A percentile compares a stretch with the other conserved stretches of the same genome.
These are phyloP conservation scores for Cordyceps farinosa DNA, from an alignment of 2,329 filamentous ascomycete genomes.

Conservation along the genomic window DNA sequence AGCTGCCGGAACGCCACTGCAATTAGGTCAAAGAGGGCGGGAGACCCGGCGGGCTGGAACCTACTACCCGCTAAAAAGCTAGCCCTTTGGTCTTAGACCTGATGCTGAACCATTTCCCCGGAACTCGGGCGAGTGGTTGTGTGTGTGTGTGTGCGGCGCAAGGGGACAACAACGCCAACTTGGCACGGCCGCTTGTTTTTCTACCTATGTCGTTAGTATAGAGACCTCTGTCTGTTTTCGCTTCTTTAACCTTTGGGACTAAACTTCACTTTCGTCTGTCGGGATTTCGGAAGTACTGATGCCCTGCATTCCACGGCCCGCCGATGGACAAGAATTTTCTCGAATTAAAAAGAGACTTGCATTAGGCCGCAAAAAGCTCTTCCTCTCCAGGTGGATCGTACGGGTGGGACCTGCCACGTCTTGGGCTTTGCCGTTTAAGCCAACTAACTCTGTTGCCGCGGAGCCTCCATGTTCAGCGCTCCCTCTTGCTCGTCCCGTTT, in stretches of 20 bases:
- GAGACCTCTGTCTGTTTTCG: not conserved
- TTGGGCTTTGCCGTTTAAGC: slow-evolving; percentile 7
- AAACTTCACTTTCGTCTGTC: not conserved
- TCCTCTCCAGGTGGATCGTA: slow-evolving; percentile 4
- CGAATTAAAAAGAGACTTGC: slow-evolving; percentile 8
- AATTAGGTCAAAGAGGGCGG: slow-evolving; percentile 2
- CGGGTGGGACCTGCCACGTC: slow-evolving; percentile 13
- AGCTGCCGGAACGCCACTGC: not conserved
- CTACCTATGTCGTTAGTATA: not conserved
- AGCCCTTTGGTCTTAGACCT: slow-evolving; percentile 6
- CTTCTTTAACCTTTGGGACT: not conserved
- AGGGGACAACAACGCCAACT: not conserved
- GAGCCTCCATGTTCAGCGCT: slow-evolving; percentile 3
- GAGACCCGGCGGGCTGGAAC: slow-evolving; percentile 14
- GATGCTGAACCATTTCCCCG: slow-evolving; percentile 16
- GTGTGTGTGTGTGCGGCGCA: not conserved
- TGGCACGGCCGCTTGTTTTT: not conserved
- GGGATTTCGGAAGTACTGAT: not conserved
- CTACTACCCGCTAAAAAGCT: slow-evolving; percentile 4
- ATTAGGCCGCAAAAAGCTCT: slow-evolving; percentile 1
- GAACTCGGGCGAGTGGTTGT: not conserved
- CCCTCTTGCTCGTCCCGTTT: not conserved
- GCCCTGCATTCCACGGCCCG: not conserved
- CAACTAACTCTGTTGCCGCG: not conserved
- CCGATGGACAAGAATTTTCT: not conserved